Evolutionary conservation across 805 yeast genomes (phyloP).

Genomic region (Schwanniomyces occidentalis): DNA sequence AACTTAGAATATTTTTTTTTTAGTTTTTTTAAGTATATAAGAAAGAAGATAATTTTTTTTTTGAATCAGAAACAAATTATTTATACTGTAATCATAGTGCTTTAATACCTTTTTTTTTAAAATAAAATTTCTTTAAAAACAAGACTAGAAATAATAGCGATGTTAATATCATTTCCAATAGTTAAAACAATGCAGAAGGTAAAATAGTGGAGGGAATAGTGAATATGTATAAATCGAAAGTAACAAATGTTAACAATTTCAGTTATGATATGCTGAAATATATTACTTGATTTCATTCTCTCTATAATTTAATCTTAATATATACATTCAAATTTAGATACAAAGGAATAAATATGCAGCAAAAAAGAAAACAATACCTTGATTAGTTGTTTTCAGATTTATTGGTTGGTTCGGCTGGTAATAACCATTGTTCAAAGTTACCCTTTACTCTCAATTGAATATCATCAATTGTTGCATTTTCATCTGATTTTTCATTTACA

Average conservation of each 20-base stretch:
- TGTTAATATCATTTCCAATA: slow-evolving; percentile 3
- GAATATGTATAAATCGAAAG: slow-evolving; percentile 1
- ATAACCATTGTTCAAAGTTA: slow-evolving; percentile 67
- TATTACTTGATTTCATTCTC: slow-evolving; percentile 6
- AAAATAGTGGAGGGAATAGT: slow-evolving; percentile 1
- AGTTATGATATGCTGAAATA: slow-evolving; percentile 1
- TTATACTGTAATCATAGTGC: too few relatives aligned
- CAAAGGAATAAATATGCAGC: slow-evolving; percentile 6
- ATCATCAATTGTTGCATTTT: slow-evolving; percentile 41
- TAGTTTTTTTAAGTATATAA: too few relatives aligned
- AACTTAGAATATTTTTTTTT: too few relatives aligned
- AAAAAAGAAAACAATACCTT: not conserved
- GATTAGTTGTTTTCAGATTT: not conserved
- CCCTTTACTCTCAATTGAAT: slow-evolving; percentile 60
- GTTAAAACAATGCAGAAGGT: slow-evolving; percentile 2
- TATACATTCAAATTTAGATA: slow-evolving; percentile 2
- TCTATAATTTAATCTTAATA: slow-evolving; percentile 7
- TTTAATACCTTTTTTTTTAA: too few relatives aligned
- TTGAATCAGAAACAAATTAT: too few relatives aligned
- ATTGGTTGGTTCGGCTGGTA: slow-evolving; percentile 29
- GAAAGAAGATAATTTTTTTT: too few relatives aligned
- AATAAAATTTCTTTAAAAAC: too few relatives aligned
- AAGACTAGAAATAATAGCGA: too few relatives aligned
- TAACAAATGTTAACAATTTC: not conserved
- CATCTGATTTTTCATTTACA: slow-evolving; percentile 31